Evolutionary conservation across 148 eudicot genomes (phyloP), one percentile per base, ranked within the genome.

Genomic region (Arctostaphylos glauca): DNA sequence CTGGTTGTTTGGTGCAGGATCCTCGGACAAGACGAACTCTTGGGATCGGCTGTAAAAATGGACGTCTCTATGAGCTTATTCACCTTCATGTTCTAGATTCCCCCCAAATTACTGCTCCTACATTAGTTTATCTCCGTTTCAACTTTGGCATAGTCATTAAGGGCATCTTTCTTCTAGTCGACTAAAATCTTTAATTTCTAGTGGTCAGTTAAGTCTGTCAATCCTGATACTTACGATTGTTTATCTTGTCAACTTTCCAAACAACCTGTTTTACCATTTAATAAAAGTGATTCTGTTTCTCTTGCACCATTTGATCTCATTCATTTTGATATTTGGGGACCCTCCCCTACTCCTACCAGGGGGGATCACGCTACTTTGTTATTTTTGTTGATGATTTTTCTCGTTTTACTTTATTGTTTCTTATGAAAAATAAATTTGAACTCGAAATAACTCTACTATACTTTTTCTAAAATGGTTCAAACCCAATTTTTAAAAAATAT

Each of bases 381-480:
- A 18, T 73, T 7, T 81, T 81, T 73, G 18, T 81, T 0, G 78
- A 74, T 81, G 79, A 73, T 74, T 82, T 18, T 12, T 74, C 54
- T 23, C 78, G 21, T 0, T 73, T 0, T 55, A 82, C 71, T 7
- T 82, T 79, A 79, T 18, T 82, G 0, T 82, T 71, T 44, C 78
- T 82, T 56, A 31, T 73, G 54, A 4, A 56, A 18, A 55, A 47
- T 31, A 72, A 21, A 0, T 55, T 70, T 41, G 19, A 82, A 58
- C 18, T 82, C 13, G n/a, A 31, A 31, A 31, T 1, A 31, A 31
- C 38, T 31, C 38, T 31, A 8, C 10, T 3, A 21, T n/a, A 10
- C 43, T 44, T 12, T 56, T 50, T n/a, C 23, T 21, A 13, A 44
- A 73, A 31, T 31, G 38, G 38, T 31, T 31, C 38, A 31, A 31